phyloP scores from a whole-genome alignment of 106 monocot species.

The Dioscorea zingiberensis region DNA sequence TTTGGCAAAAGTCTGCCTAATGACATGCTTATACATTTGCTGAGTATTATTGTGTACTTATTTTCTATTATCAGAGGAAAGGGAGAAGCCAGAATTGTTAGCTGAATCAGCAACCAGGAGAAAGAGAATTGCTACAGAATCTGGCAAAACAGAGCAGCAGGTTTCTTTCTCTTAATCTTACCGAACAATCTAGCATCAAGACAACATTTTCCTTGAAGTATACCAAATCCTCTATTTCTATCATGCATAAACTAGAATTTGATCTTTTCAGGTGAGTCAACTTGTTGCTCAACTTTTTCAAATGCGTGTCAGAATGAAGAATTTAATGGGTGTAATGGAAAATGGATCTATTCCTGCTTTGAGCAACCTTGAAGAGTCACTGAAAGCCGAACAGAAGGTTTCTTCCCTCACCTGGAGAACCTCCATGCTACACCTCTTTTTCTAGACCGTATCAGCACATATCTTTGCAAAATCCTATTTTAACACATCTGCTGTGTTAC shows the following conservation, averaged over 20 bases:
- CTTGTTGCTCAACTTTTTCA: conserved; percentile 94
- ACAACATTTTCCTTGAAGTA: no score
- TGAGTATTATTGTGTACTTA: neutral
- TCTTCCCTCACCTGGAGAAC: neutral
- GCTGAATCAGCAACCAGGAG: conserved; percentile 78
- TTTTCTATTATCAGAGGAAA: conserved; percentile 54
- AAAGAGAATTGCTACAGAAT: conserved; percentile 77
- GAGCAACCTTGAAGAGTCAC: conserved; percentile 76
- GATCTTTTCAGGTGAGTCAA: conserved; percentile 73
- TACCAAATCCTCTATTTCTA: neutral
- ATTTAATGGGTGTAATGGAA: conserved; percentile 87
- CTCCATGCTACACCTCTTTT: no score
- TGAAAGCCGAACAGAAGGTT: conserved; percentile 84
- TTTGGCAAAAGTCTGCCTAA: no score
- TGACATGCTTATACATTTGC: no score
- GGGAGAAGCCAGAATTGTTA: conserved; percentile 88
- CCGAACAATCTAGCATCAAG: no score
- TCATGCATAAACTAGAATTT: neutral
- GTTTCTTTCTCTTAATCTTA: conserved; percentile 16
- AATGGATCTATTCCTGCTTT: conserved; percentile 75
- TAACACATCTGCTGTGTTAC: no score
- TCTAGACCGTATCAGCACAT: no score
- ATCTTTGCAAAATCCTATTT: no score
- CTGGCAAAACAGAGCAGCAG: conserved; percentile 88
- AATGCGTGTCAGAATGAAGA: conserved; percentile 96